These are phyloP conservation scores for Ruellia speciosa DNA, from an alignment of 305 asterid species.

Conservation along the genomic window DNA sequence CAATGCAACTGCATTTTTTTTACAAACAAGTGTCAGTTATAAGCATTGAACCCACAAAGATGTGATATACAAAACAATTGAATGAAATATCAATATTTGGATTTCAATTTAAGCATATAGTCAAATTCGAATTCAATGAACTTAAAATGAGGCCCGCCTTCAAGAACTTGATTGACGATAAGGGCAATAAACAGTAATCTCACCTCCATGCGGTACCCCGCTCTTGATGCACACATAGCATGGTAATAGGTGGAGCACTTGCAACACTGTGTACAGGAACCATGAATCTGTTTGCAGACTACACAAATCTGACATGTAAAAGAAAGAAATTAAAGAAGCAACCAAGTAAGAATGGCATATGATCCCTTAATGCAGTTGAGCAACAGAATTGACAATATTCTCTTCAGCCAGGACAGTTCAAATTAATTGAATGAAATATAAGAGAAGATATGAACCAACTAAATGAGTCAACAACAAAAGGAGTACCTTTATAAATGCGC, in stretches of 20 bases:
- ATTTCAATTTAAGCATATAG: too few species aligned
- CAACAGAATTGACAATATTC: too few species aligned
- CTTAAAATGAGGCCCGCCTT: too few species aligned
- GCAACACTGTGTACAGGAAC: slow-evolving; percentile 94
- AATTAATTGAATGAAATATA: too few species aligned
- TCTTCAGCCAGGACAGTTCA: too few species aligned
- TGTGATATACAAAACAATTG: neutral
- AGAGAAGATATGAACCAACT: too few species aligned
- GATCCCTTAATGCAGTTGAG: too few species aligned
- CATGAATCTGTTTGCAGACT: slow-evolving; percentile 96
- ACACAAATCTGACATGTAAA: slow-evolving; percentile 72
- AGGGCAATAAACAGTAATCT: slow-evolving; percentile 5
- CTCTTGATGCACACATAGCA: slow-evolving; percentile 93
- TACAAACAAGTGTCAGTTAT: too few species aligned
- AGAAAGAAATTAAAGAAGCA: neutral
- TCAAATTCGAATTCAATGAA: too few species aligned
- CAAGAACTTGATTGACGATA: neutral
- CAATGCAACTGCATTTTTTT: slow-evolving; percentile 72
- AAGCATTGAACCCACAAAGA: neutral
- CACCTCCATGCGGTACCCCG: slow-evolving; percentile 99
- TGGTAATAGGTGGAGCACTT: slow-evolving; percentile 92
- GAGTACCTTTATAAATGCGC: slow-evolving; percentile 76
- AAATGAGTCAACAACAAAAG: neutral
- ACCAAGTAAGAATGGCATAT: too few species aligned
- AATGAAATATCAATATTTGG: too few species aligned